Percentiles rank a stretch among this genome's conserved stretches.
Conservation (phyloP, 2,329 filamentous ascomycete species). For the Bipolaris sorokiniana region DNA sequence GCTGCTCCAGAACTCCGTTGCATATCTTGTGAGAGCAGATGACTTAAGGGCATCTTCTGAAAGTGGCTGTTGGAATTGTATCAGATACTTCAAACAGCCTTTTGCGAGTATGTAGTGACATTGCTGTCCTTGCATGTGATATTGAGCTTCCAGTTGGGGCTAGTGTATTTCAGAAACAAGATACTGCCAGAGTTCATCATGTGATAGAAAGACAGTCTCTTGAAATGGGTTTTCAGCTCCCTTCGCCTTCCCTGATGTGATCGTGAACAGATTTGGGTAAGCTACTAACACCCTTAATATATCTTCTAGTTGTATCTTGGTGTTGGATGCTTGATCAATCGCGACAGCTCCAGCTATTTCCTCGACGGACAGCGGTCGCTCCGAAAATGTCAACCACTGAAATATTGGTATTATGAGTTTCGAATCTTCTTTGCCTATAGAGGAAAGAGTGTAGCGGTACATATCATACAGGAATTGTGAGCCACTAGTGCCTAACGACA, state of each 20-base stretch:
- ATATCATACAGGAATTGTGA: conserved; percentile 18
- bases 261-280: too few relatives aligned
- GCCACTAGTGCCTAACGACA: too few relatives aligned
- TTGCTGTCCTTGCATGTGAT: conserved; percentile 29
- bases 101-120: conserved; percentile 30
- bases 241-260: too few relatives aligned
- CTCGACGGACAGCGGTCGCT: conserved; percentile 23
- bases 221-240: too few relatives aligned
- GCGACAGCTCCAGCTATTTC: conserved; percentile 34
- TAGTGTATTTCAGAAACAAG: too few relatives aligned
- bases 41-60: not conserved
- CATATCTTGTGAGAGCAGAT: conserved; percentile 33
- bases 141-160: conserved; percentile 34
- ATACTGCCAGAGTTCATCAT: conserved; percentile 46
- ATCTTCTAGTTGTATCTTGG: conserved; percentile 4
- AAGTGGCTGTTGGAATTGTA: conserved; percentile 24
- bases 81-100: conserved; percentile 34
- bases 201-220: conserved; percentile 34
- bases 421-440: conserved; percentile 39
- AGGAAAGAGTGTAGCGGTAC: conserved; percentile 33
- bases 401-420: conserved; percentile 31
- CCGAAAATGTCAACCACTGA: conserved; percentile 34
- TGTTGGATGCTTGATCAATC: conserved; percentile 29
- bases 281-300: too few relatives aligned
- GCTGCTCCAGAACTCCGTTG: conserved; percentile 38